These are phyloP conservation scores for Trypanosoma conorhini DNA, from an alignment of 208 protist species.

Conservation along the genomic window DNA sequence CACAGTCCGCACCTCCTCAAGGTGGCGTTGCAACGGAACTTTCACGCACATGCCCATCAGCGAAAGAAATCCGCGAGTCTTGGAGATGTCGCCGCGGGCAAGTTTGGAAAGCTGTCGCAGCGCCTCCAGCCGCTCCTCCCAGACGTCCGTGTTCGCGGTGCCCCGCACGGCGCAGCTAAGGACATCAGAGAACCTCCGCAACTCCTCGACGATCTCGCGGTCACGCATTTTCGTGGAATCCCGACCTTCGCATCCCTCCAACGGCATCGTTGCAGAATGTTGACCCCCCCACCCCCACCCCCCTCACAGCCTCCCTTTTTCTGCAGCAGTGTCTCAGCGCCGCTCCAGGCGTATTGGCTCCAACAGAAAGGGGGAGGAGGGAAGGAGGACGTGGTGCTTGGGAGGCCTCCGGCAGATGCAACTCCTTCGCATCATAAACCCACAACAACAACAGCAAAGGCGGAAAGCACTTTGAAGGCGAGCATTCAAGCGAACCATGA, in stretches of 20 bases:
- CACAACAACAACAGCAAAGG: neutral
- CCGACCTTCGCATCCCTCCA: neutral
- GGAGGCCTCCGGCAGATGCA: neutral
- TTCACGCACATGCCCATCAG: constrained; percentile 49
- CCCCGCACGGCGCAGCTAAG: constrained; percentile 18
- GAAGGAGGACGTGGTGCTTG: neutral
- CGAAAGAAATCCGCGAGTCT: constrained; percentile 31
- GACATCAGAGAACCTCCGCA: constrained; percentile 37
- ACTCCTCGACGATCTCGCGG: constrained; percentile 7
- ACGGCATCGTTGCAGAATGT: neutral
- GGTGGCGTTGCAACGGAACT: constrained; percentile 35
- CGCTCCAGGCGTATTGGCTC: neutral
- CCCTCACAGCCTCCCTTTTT: neutral
- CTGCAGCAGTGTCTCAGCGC: neutral
- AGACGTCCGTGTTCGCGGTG: constrained; percentile 22
- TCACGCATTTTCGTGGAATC: constrained; percentile 9
- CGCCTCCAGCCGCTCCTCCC: constrained; percentile 30
- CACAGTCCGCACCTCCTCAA: constrained; percentile 46
- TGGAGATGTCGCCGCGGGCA: constrained; percentile 33
- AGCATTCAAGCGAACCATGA: neutral
- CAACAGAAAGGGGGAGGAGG: neutral
- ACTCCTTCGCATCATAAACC: neutral
- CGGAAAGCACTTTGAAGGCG: neutral
- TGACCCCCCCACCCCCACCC: neutral
- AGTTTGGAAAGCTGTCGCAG: constrained; percentile 35